phyloP scores from a whole-genome alignment of 495 filamentous ascomycete species.

The Trichoderma asperelloides region DNA sequence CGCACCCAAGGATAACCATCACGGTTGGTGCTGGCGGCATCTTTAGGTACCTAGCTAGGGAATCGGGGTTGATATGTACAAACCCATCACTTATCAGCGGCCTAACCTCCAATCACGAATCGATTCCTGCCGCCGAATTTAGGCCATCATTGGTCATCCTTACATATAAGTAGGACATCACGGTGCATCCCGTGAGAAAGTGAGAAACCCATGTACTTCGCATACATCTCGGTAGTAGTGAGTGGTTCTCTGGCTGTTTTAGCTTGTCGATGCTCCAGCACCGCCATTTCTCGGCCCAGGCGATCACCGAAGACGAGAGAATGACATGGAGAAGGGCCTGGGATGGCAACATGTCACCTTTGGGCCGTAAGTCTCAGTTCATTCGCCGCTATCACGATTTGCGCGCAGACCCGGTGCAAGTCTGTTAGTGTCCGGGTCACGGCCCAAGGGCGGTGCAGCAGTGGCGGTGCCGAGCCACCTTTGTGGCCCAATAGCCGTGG shows the following conservation, averaged over 20 bases:
- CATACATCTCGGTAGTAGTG: too few relatives aligned
- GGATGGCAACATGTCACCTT: neutral
- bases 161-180: neutral
- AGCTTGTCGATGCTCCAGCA: neutral
- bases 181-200: neutral
- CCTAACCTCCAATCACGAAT: neutral
- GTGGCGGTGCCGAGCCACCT: slow-evolving; percentile 3
- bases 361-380: neutral
- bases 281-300: neutral
- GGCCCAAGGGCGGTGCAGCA: neutral
- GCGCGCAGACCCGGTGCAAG: neutral
- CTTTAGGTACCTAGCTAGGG: too few relatives aligned
- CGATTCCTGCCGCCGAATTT: neutral
- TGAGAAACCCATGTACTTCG: neutral
- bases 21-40: too few relatives aligned
- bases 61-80: too few relatives aligned
- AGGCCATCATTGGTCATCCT: neutral
- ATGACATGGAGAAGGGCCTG: too few relatives aligned
- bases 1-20: too few relatives aligned
- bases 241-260: neutral
- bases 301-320: neutral
- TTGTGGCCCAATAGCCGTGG: neutral
- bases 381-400: neutral
- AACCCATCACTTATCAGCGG: neutral
- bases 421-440: slow-evolving; percentile 2